A percentile compares a stretch with the other conserved stretches of the same genome.
Evolutionary conservation across 2,329 filamentous ascomycete genomes (phyloP).

Genomic region (Metarhizium robertsii): DNA sequence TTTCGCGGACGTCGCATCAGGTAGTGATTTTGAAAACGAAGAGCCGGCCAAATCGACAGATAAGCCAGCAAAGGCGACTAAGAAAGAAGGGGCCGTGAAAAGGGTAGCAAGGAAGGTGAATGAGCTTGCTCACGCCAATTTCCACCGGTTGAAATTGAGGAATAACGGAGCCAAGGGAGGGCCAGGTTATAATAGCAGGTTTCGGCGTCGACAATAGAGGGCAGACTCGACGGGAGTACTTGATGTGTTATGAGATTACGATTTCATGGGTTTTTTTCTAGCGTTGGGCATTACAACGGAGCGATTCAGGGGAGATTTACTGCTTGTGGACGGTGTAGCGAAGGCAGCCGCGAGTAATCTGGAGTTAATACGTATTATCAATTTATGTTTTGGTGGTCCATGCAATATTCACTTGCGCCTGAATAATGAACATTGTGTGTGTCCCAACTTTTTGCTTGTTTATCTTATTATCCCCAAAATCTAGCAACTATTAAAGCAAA

Average conservation of each 20-base stretch:
- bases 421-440: no score
- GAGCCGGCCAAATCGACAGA: constrained; percentile 12
- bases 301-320: neutral
- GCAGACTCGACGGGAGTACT: neutral
- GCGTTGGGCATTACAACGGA: neutral
- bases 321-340: neutral
- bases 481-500: no score
- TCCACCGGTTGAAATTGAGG: constrained; percentile 54
- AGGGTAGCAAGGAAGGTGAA: constrained; percentile 51
- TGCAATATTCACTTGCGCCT: no score
- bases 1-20: constrained; percentile 5
- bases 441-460: no score
- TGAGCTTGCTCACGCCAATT: constrained; percentile 56
- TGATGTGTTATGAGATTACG: constrained; percentile 3
- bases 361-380: no score
- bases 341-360: no score
- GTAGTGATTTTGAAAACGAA: constrained; percentile 7
- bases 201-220: constrained; percentile 37
- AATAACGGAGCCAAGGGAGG: constrained; percentile 55
- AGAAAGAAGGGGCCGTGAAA: constrained; percentile 35
- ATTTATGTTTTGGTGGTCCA: no score
- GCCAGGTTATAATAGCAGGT: constrained; percentile 46
- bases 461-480: no score
- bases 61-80: constrained; percentile 19
- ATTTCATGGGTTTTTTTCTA: neutral